Evolutionary conservation across 306 rosid species (phyloP).

Genomic region (cucumber (Cucumis sativus)): Cucumber_9930_V3 NC_026659.2:9721001-9721500

Average conservation of each 20-base stretch:
- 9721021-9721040: too few species aligned
- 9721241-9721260: not conserved
- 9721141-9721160: too few species aligned
- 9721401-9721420: conserved; percentile 41
- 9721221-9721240: not conserved
- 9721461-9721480: conserved; percentile 76
- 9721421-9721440: conserved; percentile 25
- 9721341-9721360: conserved; percentile 18
- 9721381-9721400: conserved; percentile 69
- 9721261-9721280: not conserved
- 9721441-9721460: conserved; percentile 49
- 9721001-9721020: too few species aligned
- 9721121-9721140: too few species aligned
- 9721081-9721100: too few species aligned
- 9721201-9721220: not conserved
- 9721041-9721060: too few species aligned
- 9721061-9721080: too few species aligned
- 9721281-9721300: not conserved
- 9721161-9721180: too few species aligned
- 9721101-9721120: too few species aligned
- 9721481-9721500: conserved; percentile 73
- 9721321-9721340: not conserved
- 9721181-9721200: too few species aligned
- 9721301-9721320: not conserved
- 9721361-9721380: conserved; percentile 39